Percentiles rank a stretch among this genome's conserved stretches.
Evolutionary conservation across 306 rosid genomes (phyloP).

Genomic region (Urtica urens): DNA sequence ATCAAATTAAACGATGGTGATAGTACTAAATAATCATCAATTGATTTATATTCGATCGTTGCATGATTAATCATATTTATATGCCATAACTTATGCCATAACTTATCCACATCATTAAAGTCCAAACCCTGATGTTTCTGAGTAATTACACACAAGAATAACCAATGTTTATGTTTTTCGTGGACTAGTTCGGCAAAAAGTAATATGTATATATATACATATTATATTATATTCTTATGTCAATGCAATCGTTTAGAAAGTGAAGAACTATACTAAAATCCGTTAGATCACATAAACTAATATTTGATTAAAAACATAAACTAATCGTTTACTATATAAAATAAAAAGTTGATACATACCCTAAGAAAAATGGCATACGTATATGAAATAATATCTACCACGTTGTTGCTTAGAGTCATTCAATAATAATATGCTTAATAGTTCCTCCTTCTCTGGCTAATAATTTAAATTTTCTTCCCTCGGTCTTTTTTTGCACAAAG

Average conservation of each 20-base stretch:
- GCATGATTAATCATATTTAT: no score
- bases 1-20: no score
- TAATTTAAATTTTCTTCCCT: background rate
- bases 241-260: conserved; percentile 17
- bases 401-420: background rate
- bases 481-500: conserved; percentile 1
- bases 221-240: no score
- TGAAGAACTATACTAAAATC: conserved; percentile 7
- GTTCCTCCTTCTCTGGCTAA: background rate
- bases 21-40: no score
- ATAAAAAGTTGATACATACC: background rate
- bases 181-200: conserved; percentile 8
- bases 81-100: no score
- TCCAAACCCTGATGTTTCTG: conserved; percentile 14
- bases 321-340: background rate
- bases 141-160: conserved; percentile 1
- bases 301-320: no score
- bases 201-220: no score
- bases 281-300: conserved; percentile 3
- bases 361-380: background rate
- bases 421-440: background rate
- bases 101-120: conserved; percentile 8
- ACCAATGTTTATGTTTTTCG: background rate
- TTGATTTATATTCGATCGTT: no score
- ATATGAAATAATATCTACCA: background rate